Conservation (phyloP, 2,329 filamentous ascomycete genomes). For the Claviceps sp. region DNA sequence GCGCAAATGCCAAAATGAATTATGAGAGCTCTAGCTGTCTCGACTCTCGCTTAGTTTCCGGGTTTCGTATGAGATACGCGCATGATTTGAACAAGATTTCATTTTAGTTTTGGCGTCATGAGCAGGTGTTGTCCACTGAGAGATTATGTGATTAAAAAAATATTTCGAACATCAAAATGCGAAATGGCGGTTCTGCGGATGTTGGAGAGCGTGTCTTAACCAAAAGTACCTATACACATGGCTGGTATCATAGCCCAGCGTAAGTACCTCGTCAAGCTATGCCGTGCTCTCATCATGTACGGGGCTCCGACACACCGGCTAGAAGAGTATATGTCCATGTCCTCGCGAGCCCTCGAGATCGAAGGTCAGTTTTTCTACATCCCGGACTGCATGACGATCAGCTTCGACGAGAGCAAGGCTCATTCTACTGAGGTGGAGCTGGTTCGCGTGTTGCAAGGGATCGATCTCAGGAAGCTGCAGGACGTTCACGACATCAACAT, state of each 20-base stretch:
- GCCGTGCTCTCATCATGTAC: slow-evolving; percentile 75
- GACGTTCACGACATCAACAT: slow-evolving; percentile 71
- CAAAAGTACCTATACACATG: slow-evolving; percentile 31
- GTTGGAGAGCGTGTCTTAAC: too few relatives aligned
- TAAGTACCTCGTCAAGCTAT: slow-evolving; percentile 71
- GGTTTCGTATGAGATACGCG: too few relatives aligned
- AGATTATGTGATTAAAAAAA: too few relatives aligned
- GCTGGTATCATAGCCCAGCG: slow-evolving; percentile 66
- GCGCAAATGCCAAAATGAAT: too few relatives aligned
- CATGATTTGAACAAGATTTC: too few relatives aligned
- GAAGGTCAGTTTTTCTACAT: slow-evolving; percentile 84
- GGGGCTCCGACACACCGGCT: slow-evolving; percentile 84
- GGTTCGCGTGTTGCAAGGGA: slow-evolving; percentile 52
- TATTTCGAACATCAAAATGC: too few relatives aligned
- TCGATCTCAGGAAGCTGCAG: slow-evolving; percentile 60
- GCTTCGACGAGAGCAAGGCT: slow-evolving; percentile 62
- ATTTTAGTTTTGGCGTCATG: too few relatives aligned
- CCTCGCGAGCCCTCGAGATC: slow-evolving; percentile 74
- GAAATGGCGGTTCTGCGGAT: too few relatives aligned
- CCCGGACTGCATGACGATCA: slow-evolving; percentile 87
- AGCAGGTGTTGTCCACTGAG: too few relatives aligned
- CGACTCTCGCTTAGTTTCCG: too few relatives aligned
- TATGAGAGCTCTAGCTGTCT: too few relatives aligned
- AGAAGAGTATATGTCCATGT: slow-evolving; percentile 87
- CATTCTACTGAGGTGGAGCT: slow-evolving; percentile 74